These are phyloP conservation scores for Candida frijolesensis DNA, from an alignment of 1,139 yeast species.

Conservation along the genomic window DNA sequence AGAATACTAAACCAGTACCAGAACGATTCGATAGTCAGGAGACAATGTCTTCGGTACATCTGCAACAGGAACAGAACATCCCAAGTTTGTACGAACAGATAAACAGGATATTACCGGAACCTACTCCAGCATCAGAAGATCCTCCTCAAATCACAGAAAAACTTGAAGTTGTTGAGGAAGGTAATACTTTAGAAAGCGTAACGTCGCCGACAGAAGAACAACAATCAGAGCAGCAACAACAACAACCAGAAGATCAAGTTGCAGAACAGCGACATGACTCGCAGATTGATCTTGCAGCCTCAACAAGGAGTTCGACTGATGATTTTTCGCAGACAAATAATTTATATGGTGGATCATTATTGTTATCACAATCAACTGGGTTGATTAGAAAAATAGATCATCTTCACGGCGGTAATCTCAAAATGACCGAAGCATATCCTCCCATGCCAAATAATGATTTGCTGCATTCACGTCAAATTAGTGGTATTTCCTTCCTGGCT, in stretches of 20 bases:
- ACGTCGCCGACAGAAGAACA: not conserved
- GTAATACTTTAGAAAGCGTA: slow-evolving; percentile 9
- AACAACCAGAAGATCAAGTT: not conserved
- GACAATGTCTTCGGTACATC: slow-evolving; percentile 13
- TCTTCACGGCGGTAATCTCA: slow-evolving; percentile 10
- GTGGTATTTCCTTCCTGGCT: slow-evolving; percentile 43
- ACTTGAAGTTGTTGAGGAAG: slow-evolving; percentile 12
- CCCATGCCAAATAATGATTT: slow-evolving; percentile 18
- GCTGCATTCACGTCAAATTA: slow-evolving; percentile 24
- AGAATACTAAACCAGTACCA: slow-evolving; percentile 14
- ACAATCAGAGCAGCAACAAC: not conserved
- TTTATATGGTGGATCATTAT: slow-evolving; percentile 46
- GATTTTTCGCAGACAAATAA: slow-evolving; percentile 32
- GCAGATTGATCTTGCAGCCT: slow-evolving; percentile 8
- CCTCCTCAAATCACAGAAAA: slow-evolving; percentile 6
- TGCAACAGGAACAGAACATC: slow-evolving; percentile 12
- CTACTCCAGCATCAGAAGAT: slow-evolving; percentile 11
- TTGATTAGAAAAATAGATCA: slow-evolving; percentile 40
- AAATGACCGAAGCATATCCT: slow-evolving; percentile 9
- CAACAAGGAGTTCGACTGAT: slow-evolving; percentile 29
- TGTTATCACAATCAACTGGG: slow-evolving; percentile 50
- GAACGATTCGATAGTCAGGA: slow-evolving; percentile 18
- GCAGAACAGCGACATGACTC: not conserved
- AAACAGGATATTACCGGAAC: slow-evolving; percentile 16
- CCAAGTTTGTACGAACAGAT: slow-evolving; percentile 19